Percentiles rank a stretch among this genome's conserved stretches.
Conservation (phyloP, 164 flowering plant genomes). For the Tinospora cordifolia region DNA sequence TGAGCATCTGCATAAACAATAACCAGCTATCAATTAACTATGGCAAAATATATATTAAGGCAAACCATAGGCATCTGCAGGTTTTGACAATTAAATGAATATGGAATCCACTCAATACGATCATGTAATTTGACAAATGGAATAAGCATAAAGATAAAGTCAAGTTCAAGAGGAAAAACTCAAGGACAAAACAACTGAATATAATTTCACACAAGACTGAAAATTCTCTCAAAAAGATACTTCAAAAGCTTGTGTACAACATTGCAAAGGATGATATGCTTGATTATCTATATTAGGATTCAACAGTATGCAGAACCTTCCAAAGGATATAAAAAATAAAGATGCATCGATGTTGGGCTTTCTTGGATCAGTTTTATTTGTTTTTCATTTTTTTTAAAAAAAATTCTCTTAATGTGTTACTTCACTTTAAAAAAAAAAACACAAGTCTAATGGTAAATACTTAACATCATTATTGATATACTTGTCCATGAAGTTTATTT, state of each 20-base stretch:
- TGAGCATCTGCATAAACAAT: conserved; percentile 71
- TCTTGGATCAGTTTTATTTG: too few relatives aligned
- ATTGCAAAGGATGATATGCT: neutral
- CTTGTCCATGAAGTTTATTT: neutral
- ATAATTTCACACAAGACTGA: neutral
- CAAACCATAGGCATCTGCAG: too few relatives aligned
- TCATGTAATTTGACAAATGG: too few relatives aligned
- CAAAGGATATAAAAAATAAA: neutral
- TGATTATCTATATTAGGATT: neutral
- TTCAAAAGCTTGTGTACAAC: neutral
- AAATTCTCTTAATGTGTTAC: too few relatives aligned
- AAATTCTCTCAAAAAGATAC: neutral
- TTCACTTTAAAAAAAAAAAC: neutral
- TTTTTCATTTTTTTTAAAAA: too few relatives aligned
- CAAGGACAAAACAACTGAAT: neutral
- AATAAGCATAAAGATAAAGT: too few relatives aligned
- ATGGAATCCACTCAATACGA: too few relatives aligned
- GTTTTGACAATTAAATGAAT: too few relatives aligned
- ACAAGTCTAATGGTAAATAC: neutral
- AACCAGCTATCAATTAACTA: too few relatives aligned
- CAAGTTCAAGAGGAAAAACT: neutral
- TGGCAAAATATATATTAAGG: neutral
- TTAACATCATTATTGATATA: neutral
- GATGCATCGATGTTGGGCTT: neutral
- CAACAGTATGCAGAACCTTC: neutral